Base-by-base conservation (phyloP, 805 yeast genomes). In the Peterozyma toletana region DNA sequence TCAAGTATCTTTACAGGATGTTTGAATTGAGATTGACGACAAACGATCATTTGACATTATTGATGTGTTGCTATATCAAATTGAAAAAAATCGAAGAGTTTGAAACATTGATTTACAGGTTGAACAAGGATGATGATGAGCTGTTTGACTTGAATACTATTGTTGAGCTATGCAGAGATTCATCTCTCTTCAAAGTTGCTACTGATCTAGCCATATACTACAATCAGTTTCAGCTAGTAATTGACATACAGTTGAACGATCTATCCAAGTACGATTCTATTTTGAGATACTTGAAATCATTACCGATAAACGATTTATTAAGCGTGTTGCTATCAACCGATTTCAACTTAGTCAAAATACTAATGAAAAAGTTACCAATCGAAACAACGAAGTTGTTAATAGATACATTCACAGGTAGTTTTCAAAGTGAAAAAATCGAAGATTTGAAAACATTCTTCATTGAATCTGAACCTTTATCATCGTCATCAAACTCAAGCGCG, bases 371-470 rank as follows among this genome's bases (percentile, higher is more conserved):
- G 38, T 63, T 78, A 34, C 97, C 98, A 0, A 75, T 84, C 45
- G 88, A 83, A 44, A 84, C 96, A 0, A 89, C 96, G 1, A 82
- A 82, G 30, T 62, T 93, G 33, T 67, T 91, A 45, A 89, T 93
- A 41, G 83, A 85, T 29, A 84, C 91, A 0, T 93, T 91, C 57
- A 91, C 98, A 0, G 97, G 97, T 0, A 79, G 77, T 43, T 91
- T 83, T 58, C 66, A 63, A 29, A 83, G 88, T 3, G 60, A 57
- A 21, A 52, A 51, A 3, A 43, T 44, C 9, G 46, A 51, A 34
- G 55, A 52, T 33, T 42, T 48, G 3, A 54, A 54, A 13, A 49
- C 46, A 2, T 29, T 42, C 1, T 41, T 49, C 11, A 35, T 41
- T 9, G 48, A 44, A 9, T 53, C 54, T 16, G 50, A 44, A 11